Evolutionary conservation across 805 yeast genomes (phyloP).

Genomic region (Kodamaea fukazawae): DNA sequence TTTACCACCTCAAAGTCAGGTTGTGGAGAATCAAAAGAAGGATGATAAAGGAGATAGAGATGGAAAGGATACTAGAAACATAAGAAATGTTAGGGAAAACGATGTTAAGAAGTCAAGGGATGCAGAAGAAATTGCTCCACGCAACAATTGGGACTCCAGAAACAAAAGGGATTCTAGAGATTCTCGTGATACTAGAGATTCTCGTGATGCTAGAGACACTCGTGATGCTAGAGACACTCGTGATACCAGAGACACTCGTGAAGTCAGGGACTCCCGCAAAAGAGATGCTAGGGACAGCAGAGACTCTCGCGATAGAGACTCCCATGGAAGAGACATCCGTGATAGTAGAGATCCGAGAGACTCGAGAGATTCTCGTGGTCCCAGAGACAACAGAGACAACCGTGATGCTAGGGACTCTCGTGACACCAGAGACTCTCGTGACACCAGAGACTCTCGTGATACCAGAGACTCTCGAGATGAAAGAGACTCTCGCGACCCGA

Average conservation of each 20-base stretch:
- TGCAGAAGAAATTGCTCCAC: too few species aligned
- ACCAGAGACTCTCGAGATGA: conserved; percentile 15
- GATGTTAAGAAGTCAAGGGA: too few species aligned
- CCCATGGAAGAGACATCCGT: not conserved
- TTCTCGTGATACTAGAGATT: not conserved
- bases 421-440: not conserved
- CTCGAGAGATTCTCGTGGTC: not conserved
- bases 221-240: conserved; percentile 12
- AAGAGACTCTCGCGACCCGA: conserved; percentile 6
- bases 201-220: conserved; percentile 3
- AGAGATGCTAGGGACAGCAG: conserved; percentile 6
- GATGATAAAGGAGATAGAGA: not conserved
- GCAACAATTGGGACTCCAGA: conserved; percentile 9
- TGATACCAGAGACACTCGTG: conserved; percentile 11
- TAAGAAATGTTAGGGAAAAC: not conserved
- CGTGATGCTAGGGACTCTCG: conserved; percentile 9
- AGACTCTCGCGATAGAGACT: conserved; percentile 2
- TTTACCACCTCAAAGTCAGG: conserved; percentile 21
- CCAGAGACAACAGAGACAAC: conserved; percentile 9
- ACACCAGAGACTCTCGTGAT: conserved; percentile 7
- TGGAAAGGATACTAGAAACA: not conserved
- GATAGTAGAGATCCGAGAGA: conserved; percentile 1
- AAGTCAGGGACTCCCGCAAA: not conserved
- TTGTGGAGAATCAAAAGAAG: conserved; percentile 5
- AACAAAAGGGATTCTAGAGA: conserved; percentile 9